These are phyloP conservation scores for Debaryomycetaceae sp. DNA, from an alignment of 1,139 yeast genomes.

Conservation along the genomic window DNA sequence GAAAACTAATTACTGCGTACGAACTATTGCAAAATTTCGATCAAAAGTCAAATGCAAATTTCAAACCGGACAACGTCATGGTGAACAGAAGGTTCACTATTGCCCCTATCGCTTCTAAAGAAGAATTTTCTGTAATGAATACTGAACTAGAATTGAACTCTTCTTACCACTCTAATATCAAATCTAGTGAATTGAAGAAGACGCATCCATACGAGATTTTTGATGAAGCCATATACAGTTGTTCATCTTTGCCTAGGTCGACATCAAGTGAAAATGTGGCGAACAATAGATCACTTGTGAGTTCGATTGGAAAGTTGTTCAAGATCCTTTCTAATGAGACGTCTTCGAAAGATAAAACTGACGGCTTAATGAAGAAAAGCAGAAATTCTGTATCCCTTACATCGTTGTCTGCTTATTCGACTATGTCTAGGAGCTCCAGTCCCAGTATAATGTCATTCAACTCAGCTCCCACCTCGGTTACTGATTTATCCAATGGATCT, in stretches of 20 bases:
- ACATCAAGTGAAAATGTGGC: constrained; percentile 11
- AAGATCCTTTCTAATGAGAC: constrained; percentile 35
- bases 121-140: constrained; percentile 21
- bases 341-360: constrained; percentile 1
- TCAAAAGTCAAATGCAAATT: constrained; percentile 14
- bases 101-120: constrained; percentile 29
- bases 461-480: constrained; percentile 39
- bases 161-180: constrained; percentile 13
- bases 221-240: constrained; percentile 72
- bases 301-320: constrained; percentile 38
- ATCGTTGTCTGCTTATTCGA: constrained; percentile 33
- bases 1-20: constrained; percentile 23
- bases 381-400: constrained; percentile 37
- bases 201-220: constrained; percentile 70
- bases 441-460: constrained; percentile 43
- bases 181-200: constrained; percentile 37
- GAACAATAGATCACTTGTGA: constrained; percentile 28
- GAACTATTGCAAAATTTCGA: constrained; percentile 17
- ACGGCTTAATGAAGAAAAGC: constrained; percentile 9
- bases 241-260: constrained; percentile 31
- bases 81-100: constrained; percentile 50
- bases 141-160: constrained; percentile 12
- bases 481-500: constrained; percentile 31
- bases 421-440: constrained; percentile 40
- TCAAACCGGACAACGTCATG: constrained; percentile 49